Base-by-base conservation (phyloP, 306 rosid species). In the Oxytropis ochrocephala region DNA sequence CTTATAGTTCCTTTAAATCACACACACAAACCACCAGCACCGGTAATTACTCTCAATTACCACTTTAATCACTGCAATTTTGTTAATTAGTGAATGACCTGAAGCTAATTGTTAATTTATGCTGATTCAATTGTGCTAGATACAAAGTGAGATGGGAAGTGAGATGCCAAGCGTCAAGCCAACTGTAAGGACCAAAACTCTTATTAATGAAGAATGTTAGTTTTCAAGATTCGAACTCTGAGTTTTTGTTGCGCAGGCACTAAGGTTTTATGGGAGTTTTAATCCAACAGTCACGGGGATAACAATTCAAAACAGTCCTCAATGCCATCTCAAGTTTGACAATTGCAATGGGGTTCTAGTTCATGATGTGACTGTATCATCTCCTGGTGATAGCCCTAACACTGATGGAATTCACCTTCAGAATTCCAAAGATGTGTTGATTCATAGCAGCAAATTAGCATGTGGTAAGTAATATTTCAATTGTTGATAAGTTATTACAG, bases 381-480 rank as follows among this genome's bases (percentile, higher is more conserved):
- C 99, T 35, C 99, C 99, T 0, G 92, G 89, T 5, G 78, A 89
- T 69, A 95, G 99, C 51, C 92, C 91, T 33, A 95, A 95, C 79
- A 95, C 99, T 0, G 99, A 95, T 51, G 99, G 99, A 69, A 91
- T 95, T 81, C 99, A 95, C 79, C 89, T 95, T 16, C 99, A 95
- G 86, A 86, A 91, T 80, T 91, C 99, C 83, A 84, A 80, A 64
- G 86, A 87, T 54, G 99, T 89, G 35, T 77, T 91, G 69, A 95
- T 95, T 76, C 78, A 86, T 35, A 59, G 79, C 88, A 76, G 82
- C 78, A 75, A 54, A 41, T 80, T 95, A 53, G 93, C 91, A 14
- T 95, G 99, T 8, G 99, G 99, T 95, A 91, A 77, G 99, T 95
- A 91, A 77, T 16, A 72, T 46, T 77, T 79, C 47, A 61, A 49